These are phyloP conservation scores for Fusarium pseudoanthophilum DNA, from an alignment of 2,329 filamentous ascomycete species.

Conservation along the genomic window DNA sequence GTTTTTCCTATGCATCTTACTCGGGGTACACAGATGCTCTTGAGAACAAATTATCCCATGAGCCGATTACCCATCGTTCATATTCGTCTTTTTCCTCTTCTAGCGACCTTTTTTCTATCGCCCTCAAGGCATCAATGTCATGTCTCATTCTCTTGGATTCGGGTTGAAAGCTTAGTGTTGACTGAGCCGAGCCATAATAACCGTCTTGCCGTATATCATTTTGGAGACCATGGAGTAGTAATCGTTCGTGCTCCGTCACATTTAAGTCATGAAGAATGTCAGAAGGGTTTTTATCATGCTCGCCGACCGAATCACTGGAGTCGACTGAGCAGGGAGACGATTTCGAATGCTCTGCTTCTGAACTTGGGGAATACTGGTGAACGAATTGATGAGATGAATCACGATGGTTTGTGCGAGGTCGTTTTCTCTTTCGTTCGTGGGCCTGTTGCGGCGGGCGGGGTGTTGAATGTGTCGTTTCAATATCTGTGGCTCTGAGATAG, in stretches of 20 bases:
- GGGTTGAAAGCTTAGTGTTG: not conserved
- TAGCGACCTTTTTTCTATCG: not conserved
- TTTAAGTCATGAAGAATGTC: not conserved
- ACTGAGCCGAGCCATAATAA: rapidly evolving
- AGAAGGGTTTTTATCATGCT: rapidly evolving
- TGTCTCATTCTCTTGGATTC: not conserved
- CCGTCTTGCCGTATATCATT: not conserved
- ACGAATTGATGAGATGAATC: rapidly evolving
- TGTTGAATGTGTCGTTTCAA: not conserved
- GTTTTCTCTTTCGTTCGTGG: not conserved
- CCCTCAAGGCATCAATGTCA: not conserved
- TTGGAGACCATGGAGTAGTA: not conserved
- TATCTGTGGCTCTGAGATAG: not conserved
- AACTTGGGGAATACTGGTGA: rapidly evolving
- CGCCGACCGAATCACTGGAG: not conserved
- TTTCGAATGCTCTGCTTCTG: rapidly evolving
- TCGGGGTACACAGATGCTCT: not conserved
- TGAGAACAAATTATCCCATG: not conserved
- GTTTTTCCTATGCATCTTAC: rapidly evolving
- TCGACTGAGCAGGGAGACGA: not conserved
- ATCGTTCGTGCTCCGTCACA: not conserved
- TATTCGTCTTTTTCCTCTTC: not conserved
- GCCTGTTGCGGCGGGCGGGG: rapidly evolving
- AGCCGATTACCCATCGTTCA: not conserved
- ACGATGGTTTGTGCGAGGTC: rapidly evolving